Conservation (phyloP, 2,329 filamentous ascomycete species). For the Arthrobotrys megalospora region DNA sequence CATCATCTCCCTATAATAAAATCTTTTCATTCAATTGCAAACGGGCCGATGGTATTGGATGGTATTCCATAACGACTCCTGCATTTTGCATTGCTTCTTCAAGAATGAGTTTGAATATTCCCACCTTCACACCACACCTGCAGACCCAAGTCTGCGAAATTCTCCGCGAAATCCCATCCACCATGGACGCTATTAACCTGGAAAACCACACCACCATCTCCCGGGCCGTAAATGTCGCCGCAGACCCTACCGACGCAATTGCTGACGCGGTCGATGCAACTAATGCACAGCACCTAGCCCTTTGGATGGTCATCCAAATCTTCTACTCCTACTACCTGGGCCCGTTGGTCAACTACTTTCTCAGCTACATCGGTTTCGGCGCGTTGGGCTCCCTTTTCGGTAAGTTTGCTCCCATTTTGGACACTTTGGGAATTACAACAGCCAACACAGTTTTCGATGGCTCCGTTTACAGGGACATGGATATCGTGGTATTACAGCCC, state of each 20-base stretch:
- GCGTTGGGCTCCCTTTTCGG: constrained; percentile 42
- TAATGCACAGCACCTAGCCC: not conserved
- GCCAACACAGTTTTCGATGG: constrained; percentile 1
- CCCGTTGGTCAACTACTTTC: constrained; percentile 20
- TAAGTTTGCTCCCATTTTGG: constrained; percentile 33
- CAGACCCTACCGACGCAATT: constrained; percentile 12
- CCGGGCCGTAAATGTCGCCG: constrained; percentile 18
- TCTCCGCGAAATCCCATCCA: constrained; percentile 19
- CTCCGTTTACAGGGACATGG: constrained; percentile 13
- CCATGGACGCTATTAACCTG: constrained; percentile 16
- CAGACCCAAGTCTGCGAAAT: constrained; percentile 26
- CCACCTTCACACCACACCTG: constrained; percentile 19
- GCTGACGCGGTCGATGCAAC: constrained; percentile 23
- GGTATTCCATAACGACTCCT: not conserved
- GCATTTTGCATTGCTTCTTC: not conserved
- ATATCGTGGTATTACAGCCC: constrained; percentile 42
- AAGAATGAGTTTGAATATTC: constrained; percentile 12
- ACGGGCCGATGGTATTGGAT: not conserved
- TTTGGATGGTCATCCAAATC: constrained; percentile 31
- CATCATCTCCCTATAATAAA: constrained; percentile 15
- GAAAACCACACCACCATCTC: constrained; percentile 21
- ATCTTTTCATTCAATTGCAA: constrained; percentile 3
- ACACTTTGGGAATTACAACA: constrained; percentile 14
- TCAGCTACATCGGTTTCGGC: constrained; percentile 25
- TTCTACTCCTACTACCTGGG: constrained; percentile 41